phyloP scores from a whole-genome alignment of 2,329 filamentous ascomycete genomes.

The Leptographium procerum region DNA sequence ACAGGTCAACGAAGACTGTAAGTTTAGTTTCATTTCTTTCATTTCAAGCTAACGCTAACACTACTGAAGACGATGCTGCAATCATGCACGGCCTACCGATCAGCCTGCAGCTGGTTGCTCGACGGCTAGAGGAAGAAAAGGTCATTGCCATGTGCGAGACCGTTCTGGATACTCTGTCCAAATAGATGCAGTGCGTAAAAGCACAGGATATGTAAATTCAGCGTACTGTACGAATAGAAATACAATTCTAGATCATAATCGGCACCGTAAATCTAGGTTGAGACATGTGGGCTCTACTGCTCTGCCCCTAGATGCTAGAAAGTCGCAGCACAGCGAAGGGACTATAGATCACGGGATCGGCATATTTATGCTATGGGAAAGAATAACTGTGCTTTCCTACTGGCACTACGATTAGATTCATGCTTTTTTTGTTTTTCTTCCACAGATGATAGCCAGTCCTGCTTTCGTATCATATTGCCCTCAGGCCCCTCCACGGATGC shows the following conservation, averaged over 20 bases:
- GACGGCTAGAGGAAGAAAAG: slow-evolving; percentile 30
- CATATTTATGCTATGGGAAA: no score
- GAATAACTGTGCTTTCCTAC: no score
- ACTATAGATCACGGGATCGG: no score
- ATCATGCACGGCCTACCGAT: slow-evolving; percentile 13
- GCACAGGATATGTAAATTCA: not conserved
- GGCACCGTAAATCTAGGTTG: no score
- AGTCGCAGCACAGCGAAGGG: no score
- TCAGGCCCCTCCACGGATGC: no score
- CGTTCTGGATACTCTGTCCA: slow-evolving; percentile 10
- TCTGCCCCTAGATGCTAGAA: no score
- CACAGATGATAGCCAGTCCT: no score
- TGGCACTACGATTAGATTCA: no score
- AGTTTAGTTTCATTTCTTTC: slow-evolving; percentile 14
- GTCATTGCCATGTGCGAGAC: slow-evolving; percentile 21
- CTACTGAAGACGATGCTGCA: slow-evolving; percentile 7
- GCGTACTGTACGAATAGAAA: not conserved
- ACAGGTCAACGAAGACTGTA: slow-evolving; percentile 30
- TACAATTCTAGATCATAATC: not conserved
- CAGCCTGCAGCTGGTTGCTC: slow-evolving; percentile 25
- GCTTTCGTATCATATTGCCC: no score
- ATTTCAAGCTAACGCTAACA: not conserved
- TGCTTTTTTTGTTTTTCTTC: no score
- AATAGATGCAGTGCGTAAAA: not conserved
- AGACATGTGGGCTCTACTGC: no score